phyloP scores from a whole-genome alignment of 2,329 filamentous ascomycete genomes.

The Lecanoromycetidae sp. region DNA sequence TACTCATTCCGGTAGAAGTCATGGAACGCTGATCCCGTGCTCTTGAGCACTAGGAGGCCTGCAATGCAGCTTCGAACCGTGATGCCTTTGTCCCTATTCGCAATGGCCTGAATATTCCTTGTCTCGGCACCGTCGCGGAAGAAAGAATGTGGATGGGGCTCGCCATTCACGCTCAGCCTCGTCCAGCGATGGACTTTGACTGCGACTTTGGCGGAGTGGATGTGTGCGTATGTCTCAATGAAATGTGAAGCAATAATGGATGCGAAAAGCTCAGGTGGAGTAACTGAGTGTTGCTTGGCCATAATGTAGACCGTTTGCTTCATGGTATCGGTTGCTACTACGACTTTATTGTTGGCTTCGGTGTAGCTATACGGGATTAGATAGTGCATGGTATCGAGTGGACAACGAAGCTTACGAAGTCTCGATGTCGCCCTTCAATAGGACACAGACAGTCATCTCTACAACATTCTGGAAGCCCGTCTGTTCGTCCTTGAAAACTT shows the following conservation, averaged over 20 bases:
- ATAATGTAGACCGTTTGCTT: slow-evolving; percentile 96
- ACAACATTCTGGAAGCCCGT: slow-evolving; percentile 73
- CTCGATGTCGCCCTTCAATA: slow-evolving; percentile 88
- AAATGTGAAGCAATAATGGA: slow-evolving; percentile 79
- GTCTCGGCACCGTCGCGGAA: slow-evolving; percentile 80
- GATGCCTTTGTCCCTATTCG: slow-evolving; percentile 55
- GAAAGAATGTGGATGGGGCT: slow-evolving; percentile 92
- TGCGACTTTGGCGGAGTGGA: slow-evolving; percentile 69
- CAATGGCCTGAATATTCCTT: slow-evolving; percentile 63
- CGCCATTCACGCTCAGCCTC: slow-evolving; percentile 73
- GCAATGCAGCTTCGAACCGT: slow-evolving; percentile 65
- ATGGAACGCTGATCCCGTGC: slow-evolving; percentile 91
- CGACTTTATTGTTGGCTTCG: slow-evolving; percentile 79
- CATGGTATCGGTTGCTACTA: slow-evolving; percentile 94
- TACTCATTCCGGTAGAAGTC: slow-evolving; percentile 88
- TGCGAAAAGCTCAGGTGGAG: slow-evolving; percentile 84
- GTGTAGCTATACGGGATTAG: slow-evolving; percentile 56
- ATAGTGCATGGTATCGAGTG: background rate
- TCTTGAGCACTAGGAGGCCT: slow-evolving; percentile 83
- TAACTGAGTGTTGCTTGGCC: slow-evolving; percentile 85
- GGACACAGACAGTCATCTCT: slow-evolving; percentile 88
- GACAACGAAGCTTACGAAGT: slow-evolving; percentile 48
- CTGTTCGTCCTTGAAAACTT: slow-evolving; percentile 69
- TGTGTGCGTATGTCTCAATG: slow-evolving; percentile 75
- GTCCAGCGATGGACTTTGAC: slow-evolving; percentile 84